A percentile compares a stretch with the other conserved stretches of the same genome.
Conservation (phyloP, 768 basidiomycete species). For the Suillus weaverae region DNA sequence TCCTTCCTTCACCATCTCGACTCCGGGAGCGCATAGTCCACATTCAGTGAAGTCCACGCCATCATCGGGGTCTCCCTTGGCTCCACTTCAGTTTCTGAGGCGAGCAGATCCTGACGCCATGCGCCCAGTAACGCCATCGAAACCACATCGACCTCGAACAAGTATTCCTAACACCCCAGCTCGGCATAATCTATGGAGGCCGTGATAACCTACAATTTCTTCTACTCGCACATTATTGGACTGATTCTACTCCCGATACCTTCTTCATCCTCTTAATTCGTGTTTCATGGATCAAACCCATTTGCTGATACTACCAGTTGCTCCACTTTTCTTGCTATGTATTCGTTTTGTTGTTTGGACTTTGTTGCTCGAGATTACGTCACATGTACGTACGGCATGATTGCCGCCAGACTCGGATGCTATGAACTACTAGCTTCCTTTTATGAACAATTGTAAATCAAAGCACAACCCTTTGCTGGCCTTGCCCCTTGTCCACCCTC, state of each 20-base stretch:
- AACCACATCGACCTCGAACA: constrained; percentile 47
- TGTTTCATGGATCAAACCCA: constrained; percentile 29
- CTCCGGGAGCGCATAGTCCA: constrained; percentile 47
- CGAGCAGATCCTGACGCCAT: constrained; percentile 66
- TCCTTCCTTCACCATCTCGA: constrained; percentile 67
- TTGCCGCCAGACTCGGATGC: background rate
- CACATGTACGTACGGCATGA: background rate
- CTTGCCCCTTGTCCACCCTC: background rate
- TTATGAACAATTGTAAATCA: background rate
- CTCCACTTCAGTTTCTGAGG: constrained; percentile 82
- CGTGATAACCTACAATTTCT: constrained; percentile 38
- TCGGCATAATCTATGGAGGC: constrained; percentile 65
- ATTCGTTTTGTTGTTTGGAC: constrained; percentile 25
- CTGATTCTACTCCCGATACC: constrained; percentile 10
- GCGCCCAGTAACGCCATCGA: constrained; percentile 68
- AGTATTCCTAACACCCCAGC: constrained; percentile 45
- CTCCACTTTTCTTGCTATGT: constrained; percentile 27
- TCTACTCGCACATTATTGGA: constrained; percentile 17
- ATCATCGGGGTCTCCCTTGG: constrained; percentile 69
- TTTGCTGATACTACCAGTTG: constrained; percentile 22
- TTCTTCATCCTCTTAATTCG: constrained; percentile 26
- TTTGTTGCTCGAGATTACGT: constrained; percentile 2
- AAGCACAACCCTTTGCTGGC: background rate
- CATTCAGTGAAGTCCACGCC: constrained; percentile 52
- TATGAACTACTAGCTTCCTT: background rate